Evolutionary conservation across 495 filamentous ascomycete species (phyloP).

Genomic region (Penicillium turbatum): DNA sequence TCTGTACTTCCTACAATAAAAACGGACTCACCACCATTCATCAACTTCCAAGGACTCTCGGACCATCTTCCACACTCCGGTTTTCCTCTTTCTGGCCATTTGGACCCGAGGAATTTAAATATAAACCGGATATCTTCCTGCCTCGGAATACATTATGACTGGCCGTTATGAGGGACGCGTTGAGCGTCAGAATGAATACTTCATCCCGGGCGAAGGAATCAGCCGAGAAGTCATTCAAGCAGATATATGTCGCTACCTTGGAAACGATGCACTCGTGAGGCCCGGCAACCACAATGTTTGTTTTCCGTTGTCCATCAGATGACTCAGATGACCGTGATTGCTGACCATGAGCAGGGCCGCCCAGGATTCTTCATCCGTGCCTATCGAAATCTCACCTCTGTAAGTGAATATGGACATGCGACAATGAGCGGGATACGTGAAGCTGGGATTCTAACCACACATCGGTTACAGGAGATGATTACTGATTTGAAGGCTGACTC

Average conservation of each 20-base stretch:
- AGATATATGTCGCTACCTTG: slow-evolving; percentile 91
- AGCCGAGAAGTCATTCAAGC: slow-evolving; percentile 90
- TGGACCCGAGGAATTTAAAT: slow-evolving; percentile 38
- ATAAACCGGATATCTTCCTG: slow-evolving; percentile 22
- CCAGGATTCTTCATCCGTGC: slow-evolving; percentile 82
- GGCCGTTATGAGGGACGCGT: slow-evolving; percentile 38
- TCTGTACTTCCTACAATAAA: slow-evolving; percentile 26
- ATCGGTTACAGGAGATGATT: slow-evolving; percentile 69
- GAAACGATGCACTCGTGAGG: slow-evolving; percentile 84
- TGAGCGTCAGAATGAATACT: slow-evolving; percentile 74
- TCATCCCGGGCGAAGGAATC: slow-evolving; percentile 84
- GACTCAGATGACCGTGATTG: slow-evolving; percentile 13
- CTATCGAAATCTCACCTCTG: slow-evolving; percentile 80
- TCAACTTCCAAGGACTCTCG: slow-evolving; percentile 11
- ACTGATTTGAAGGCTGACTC: slow-evolving; percentile 81
- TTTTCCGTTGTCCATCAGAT: slow-evolving; percentile 18
- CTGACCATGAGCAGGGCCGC: slow-evolving; percentile 53
- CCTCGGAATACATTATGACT: slow-evolving; percentile 42
- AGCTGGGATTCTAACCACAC: slow-evolving; percentile 9
- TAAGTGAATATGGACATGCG: slow-evolving; percentile 44
- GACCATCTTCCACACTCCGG: slow-evolving; percentile 13
- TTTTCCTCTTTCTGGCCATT: slow-evolving; percentile 26
- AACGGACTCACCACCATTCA: slow-evolving; percentile 19
- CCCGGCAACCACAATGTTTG: slow-evolving; percentile 78
- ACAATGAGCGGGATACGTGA: slow-evolving; percentile 1